A percentile compares a stretch with the other conserved stretches of the same genome.
Conservation (phyloP, 2,329 filamentous ascomycete species). For the Colletotrichum sansevieriae region DNA sequence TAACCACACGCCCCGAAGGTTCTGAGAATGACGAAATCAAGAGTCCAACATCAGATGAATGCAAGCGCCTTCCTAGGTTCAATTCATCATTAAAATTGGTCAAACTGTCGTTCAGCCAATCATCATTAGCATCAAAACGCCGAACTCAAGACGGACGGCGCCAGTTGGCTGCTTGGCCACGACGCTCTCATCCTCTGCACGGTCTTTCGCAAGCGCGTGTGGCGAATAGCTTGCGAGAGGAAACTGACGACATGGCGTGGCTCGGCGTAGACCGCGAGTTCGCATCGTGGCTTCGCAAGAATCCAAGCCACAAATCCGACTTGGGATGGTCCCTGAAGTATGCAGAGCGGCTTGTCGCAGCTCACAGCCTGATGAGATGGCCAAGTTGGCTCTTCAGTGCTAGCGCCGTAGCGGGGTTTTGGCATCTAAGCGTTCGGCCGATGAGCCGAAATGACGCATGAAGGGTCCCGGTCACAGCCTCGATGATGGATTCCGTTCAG, state of each 20-base stretch:
- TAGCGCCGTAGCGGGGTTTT: slow-evolving; percentile 23
- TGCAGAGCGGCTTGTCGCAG: slow-evolving; percentile 22
- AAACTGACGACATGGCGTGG: slow-evolving; percentile 12
- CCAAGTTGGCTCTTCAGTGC: slow-evolving; percentile 23
- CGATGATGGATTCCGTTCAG: slow-evolving; percentile 1
- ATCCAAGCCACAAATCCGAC: slow-evolving; percentile 18
- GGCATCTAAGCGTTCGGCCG: slow-evolving; percentile 26
- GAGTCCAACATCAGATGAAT: no score
- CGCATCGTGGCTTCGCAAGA: slow-evolving; percentile 12
- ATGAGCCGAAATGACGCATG: slow-evolving; percentile 35
- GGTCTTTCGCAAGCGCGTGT: background rate
- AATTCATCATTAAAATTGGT: no score
- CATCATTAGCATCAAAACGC: no score
- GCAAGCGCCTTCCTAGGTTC: no score
- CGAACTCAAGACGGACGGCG: no score
- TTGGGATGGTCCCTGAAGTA: slow-evolving; percentile 6
- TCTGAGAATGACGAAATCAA: no score
- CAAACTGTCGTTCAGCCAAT: no score
- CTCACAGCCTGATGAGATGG: slow-evolving; percentile 18
- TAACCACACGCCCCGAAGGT: no score
- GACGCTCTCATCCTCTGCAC: no score
- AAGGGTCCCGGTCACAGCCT: slow-evolving; percentile 20
- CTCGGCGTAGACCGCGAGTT: slow-evolving; percentile 12
- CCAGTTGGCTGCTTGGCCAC: no score
- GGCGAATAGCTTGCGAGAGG: background rate